Conservation (phyloP, 768 basidiomycete species). For the Crucibulum laeve region DNA sequence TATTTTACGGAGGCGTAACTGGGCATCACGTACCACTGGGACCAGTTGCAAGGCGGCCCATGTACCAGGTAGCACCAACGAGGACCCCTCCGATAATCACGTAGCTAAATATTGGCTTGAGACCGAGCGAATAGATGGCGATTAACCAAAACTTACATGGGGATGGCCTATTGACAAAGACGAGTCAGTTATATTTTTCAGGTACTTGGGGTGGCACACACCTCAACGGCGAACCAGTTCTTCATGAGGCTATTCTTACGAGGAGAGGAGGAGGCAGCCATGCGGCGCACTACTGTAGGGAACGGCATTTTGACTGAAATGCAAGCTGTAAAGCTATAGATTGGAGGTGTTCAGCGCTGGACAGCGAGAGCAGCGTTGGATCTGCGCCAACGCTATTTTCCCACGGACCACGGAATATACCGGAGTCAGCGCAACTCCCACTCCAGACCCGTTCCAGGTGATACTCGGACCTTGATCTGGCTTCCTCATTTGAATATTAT, state of each 20-base stretch:
- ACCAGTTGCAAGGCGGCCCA: slow-evolving; percentile 59
- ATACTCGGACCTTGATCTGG: no score
- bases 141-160: slow-evolving; percentile 35
- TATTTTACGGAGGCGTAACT: background rate
- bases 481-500: no score
- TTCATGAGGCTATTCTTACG: slow-evolving; percentile 42
- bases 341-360: no score
- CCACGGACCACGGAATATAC: slow-evolving; percentile 29
- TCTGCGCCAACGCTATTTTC: slow-evolving; percentile 17
- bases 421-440: no score
- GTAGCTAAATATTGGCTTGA: slow-evolving; percentile 24
- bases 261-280: background rate
- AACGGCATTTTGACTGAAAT: slow-evolving; percentile 13
- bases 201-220: slow-evolving; percentile 19
- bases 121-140: background rate
- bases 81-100: slow-evolving; percentile 47
- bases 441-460: no score
- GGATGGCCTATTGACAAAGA: slow-evolving; percentile 35
- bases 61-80: slow-evolving; percentile 64
- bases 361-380: slow-evolving; percentile 2
- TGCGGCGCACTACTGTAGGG: slow-evolving; percentile 12
- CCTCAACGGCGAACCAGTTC: slow-evolving; percentile 76
- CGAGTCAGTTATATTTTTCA: background rate
- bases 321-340: slow-evolving; percentile 7
- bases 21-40: slow-evolving; percentile 38